Evolutionary conservation across 208 protist genomes (phyloP).

Genomic region (Leishmania major): DNA sequence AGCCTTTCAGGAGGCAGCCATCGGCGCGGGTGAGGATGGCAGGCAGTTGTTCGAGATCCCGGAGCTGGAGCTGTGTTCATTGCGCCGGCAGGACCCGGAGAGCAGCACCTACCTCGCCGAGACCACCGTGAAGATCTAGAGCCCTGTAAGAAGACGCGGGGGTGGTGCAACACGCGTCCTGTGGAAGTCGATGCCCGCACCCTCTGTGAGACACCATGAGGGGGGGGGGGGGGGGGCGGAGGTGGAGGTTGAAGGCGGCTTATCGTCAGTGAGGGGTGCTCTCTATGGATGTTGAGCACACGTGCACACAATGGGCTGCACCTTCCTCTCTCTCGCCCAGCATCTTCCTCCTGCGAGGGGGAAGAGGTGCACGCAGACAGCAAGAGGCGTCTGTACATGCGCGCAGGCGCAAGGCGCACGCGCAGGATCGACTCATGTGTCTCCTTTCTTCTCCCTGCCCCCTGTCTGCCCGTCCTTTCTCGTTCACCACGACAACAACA

Average conservation of each 20-base stretch:
- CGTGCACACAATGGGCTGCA: background rate
- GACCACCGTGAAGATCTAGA: slow-evolving; percentile 29
- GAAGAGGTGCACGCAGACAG: background rate
- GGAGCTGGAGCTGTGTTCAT: slow-evolving; percentile 42
- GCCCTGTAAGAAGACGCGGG: background rate
- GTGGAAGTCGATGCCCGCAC: background rate
- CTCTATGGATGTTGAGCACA: background rate
- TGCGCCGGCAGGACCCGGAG: slow-evolving; percentile 20
- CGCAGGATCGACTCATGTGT: background rate
- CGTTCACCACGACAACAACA: background rate
- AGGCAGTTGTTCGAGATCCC: slow-evolving; percentile 25
- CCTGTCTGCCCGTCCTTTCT: background rate
- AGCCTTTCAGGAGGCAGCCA: slow-evolving; percentile 20
- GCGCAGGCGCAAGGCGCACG: background rate
- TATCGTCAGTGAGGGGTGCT: background rate
- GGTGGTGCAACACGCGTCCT: background rate
- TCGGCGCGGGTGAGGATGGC: slow-evolving; percentile 28
- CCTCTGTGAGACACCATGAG: background rate
- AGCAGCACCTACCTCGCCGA: slow-evolving; percentile 38
- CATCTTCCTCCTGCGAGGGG: background rate
- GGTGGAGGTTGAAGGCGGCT: background rate
- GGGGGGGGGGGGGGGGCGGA: background rate
- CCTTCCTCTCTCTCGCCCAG: background rate
- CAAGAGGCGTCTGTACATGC: background rate
- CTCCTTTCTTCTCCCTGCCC: background rate